Base-by-base conservation (phyloP, 768 basidiomycete species). In the Hebeloma cylindrosporum region DNA sequence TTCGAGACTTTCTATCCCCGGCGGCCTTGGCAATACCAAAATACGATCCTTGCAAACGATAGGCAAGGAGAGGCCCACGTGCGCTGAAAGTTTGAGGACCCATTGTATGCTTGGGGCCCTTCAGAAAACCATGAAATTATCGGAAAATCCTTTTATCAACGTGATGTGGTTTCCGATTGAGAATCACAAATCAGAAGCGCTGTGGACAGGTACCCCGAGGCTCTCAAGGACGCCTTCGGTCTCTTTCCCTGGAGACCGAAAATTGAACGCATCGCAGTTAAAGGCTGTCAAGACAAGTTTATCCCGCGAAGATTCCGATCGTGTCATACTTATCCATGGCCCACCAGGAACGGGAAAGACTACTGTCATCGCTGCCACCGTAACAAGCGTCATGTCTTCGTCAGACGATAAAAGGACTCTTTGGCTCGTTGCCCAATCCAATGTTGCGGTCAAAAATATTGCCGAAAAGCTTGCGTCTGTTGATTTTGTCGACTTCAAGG, bases 391-490 rank as follows among this genome's bases (percentile, higher is more conserved):
- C 39, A 57, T 68, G 14, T 45, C 42, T 2, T 61, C 60, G 21
- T 49, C 59, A 1, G 58, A 63, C 30, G 47, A 52, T 13, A 36
- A 26, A 6, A 43, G 45, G 3, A 71, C 76, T 0, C 64, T 85
- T 7, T 89, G 83, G 80, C 71, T 89, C 7, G 64, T 82, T 40
- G 82, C 86, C 3, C 84, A 88, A 50, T 83, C 83, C 7, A 88
- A 89, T 60, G 77, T 88, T 41, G 87, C 85, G 23, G 85, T 89
- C 26, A 88, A 85, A 62, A 88, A 88, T 51, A 85, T 88, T 52
- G 86, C 86, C 13, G 85, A 85, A 55, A 88, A 85, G 54, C 60
- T 88, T 9, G 71, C 67, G 2, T 60, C 69, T 1, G 65, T 74
- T 48, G 64, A 61, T 4, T 71, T 82, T 36, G 29, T 57, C 1